A percentile compares a stretch with the other conserved stretches of the same genome.
Evolutionary conservation across 805 yeast species (phyloP).

Genomic region (Candida arabinofermentans): DNA sequence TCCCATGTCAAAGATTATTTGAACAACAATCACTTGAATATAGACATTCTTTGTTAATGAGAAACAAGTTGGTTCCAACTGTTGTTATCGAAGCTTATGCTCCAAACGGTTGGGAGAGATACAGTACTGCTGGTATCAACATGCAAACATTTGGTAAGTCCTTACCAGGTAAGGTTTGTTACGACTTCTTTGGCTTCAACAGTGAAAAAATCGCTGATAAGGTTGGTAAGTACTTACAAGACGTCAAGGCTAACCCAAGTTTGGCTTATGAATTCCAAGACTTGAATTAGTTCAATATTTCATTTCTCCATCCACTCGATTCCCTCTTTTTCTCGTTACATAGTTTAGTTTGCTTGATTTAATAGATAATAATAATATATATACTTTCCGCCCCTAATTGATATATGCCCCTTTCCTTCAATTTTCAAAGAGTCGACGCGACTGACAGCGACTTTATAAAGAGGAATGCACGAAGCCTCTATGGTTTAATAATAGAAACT

Average conservation of each 20-base stretch:
- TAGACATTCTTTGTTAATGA: slow-evolving; percentile 77
- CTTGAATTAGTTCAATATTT: slow-evolving; percentile 15
- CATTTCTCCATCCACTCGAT: neutral
- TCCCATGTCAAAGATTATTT: slow-evolving; percentile 90
- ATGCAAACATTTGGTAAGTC: slow-evolving; percentile 95
- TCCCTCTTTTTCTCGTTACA: neutral
- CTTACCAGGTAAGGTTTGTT: slow-evolving; percentile 80
- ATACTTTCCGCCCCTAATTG: too few relatives aligned
- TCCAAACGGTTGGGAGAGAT: slow-evolving; percentile 88
- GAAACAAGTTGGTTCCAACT: slow-evolving; percentile 77
- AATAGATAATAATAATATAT: too few relatives aligned
- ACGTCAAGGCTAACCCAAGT: slow-evolving; percentile 10
- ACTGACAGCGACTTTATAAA: too few relatives aligned
- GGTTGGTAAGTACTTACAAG: slow-evolving; percentile 24
- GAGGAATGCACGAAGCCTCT: too few relatives aligned
- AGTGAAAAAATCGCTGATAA: slow-evolving; percentile 76
- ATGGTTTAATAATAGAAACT: too few relatives aligned
- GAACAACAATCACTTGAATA: slow-evolving; percentile 82
- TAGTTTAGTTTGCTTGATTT: too few relatives aligned
- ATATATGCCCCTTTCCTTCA: too few relatives aligned
- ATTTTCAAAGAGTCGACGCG: too few relatives aligned
- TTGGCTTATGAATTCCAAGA: slow-evolving; percentile 29
- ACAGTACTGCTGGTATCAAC: slow-evolving; percentile 95
- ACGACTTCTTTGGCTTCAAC: slow-evolving; percentile 82
- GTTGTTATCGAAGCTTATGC: slow-evolving; percentile 90